phyloP scores from a whole-genome alignment of 2,329 filamentous ascomycete genomes.

The Pseudogymnoascus sp. region DNA sequence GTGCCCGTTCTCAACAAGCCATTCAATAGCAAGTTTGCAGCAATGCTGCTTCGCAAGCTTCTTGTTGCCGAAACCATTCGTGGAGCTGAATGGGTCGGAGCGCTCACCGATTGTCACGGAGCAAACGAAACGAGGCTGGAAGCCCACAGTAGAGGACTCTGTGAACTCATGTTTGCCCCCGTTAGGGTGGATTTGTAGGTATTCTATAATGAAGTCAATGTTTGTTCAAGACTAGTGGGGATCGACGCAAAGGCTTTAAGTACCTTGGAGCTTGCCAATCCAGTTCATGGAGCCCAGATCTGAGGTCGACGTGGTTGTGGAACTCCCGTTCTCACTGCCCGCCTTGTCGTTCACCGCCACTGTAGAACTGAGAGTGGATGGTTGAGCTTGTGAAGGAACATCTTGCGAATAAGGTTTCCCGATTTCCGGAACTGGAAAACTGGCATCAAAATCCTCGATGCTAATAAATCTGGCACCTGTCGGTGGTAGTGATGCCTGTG shows the following conservation, averaged over 20 bases:
- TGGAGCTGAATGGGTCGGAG: slow-evolving; percentile 16
- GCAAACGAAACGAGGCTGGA: slow-evolving; percentile 12
- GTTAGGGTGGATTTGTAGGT: slow-evolving; percentile 17
- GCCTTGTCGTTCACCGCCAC: not conserved
- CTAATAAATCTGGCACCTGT: not conserved
- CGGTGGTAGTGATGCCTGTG: not conserved
- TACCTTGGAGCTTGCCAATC: slow-evolving; percentile 24
- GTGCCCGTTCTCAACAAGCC: slow-evolving; percentile 22
- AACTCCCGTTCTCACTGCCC: not conserved
- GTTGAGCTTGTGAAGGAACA: not conserved
- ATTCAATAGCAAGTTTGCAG: slow-evolving; percentile 26
- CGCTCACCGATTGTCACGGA: slow-evolving; percentile 19
- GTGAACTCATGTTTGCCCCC: slow-evolving; percentile 9
- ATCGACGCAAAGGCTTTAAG: not conserved
- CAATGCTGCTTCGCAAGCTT: slow-evolving; percentile 26
- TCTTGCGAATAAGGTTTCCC: not conserved
- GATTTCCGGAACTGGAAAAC: not conserved
- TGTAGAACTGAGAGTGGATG: not conserved
- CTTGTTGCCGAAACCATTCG: slow-evolving; percentile 20
- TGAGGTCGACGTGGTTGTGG: not conserved
- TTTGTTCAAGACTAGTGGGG: not conserved
- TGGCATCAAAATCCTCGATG: not conserved
- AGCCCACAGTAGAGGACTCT: slow-evolving; percentile 3
- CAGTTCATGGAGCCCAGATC: slow-evolving; percentile 23
- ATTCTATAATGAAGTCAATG: slow-evolving; percentile 14